Evolutionary conservation across 2,329 filamentous ascomycete species (phyloP).

Genomic region (Aspergillus pseudoviridinutans): DNA sequence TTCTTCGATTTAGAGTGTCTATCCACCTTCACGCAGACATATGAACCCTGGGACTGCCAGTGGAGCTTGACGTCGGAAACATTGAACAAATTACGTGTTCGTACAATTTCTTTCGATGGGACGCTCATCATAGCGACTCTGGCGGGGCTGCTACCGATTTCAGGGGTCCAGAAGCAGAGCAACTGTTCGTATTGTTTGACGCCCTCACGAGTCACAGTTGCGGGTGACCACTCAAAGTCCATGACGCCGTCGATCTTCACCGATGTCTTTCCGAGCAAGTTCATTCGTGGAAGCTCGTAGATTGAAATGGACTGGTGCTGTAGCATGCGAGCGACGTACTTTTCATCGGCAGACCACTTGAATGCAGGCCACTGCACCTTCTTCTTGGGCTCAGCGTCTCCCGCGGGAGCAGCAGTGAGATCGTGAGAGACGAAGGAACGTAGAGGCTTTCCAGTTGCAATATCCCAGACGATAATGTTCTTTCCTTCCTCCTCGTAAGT

Average conservation of each 20-base stretch:
- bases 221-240: conserved; percentile 97
- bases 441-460: conserved; percentile 81
- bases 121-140: conserved; percentile 96
- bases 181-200: conserved; percentile 93
- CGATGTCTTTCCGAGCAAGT: conserved; percentile 80
- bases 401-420: conserved; percentile 51
- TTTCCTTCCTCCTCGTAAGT: conserved; percentile 94
- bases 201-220: conserved; percentile 74
- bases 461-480: conserved; percentile 99
- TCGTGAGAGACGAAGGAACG: conserved; percentile 93
- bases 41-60: conserved; percentile 93
- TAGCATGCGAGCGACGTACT: conserved; percentile 89
- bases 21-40: conserved; percentile 98
- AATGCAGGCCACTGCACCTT: conserved; percentile 98
- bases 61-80: conserved; percentile 96
- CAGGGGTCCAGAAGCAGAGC: conserved; percentile 97
- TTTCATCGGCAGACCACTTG: conserved; percentile 98
- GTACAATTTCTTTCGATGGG: conserved; percentile 88
- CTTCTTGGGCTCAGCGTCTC: conserved; percentile 69
- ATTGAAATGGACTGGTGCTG: conserved; percentile 85
- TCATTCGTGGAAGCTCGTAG: conserved; percentile 87
- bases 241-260: conserved; percentile 96
- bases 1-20: conserved; percentile 99
- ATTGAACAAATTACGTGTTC: conserved; percentile 95
- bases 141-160: conserved; percentile 95